These are phyloP conservation scores for Neurospora sp. DNA, from an alignment of 495 filamentous ascomycete species.

Conservation along the genomic window DNA sequence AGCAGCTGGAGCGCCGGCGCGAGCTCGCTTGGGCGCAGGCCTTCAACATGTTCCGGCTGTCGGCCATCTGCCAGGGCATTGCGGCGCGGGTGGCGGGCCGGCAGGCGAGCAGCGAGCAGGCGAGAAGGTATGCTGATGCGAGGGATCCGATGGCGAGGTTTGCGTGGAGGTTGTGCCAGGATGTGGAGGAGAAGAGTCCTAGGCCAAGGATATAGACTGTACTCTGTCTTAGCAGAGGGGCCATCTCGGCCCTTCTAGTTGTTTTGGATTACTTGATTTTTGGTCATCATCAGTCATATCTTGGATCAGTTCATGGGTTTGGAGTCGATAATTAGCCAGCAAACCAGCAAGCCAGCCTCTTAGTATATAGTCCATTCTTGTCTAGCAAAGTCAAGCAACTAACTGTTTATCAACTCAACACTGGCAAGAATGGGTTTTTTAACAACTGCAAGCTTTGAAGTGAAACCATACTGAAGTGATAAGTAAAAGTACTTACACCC, in stretches of 20 bases:
- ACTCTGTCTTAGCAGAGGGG: not conserved
- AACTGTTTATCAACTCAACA: not conserved
- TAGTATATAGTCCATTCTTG: not conserved
- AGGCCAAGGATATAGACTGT: not conserved
- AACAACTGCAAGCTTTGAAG: not conserved
- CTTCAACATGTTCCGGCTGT: constrained; percentile 49
- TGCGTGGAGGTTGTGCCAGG: constrained; percentile 52
- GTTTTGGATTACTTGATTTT: not conserved
- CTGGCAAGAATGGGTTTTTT: not conserved
- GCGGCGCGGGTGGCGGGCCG: constrained; percentile 71
- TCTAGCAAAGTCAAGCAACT: not conserved
- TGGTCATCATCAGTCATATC: not conserved
- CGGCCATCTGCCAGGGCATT: constrained; percentile 91
- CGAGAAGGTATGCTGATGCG: constrained; percentile 56
- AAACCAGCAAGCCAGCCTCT: not conserved
- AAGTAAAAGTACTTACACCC: not conserved
- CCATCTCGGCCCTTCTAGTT: not conserved
- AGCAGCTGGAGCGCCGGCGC: constrained; percentile 29
- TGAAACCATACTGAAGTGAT: not conserved
- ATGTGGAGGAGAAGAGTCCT: not conserved
- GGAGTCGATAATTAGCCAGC: not conserved
- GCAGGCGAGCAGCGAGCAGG: constrained; percentile 83
- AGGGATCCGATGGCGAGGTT: constrained; percentile 59
- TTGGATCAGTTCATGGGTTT: not conserved
- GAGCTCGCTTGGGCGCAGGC: constrained; percentile 60